phyloP scores from a whole-genome alignment of 2,329 filamentous ascomycete genomes.

The Botryotinia convoluta region DNA sequence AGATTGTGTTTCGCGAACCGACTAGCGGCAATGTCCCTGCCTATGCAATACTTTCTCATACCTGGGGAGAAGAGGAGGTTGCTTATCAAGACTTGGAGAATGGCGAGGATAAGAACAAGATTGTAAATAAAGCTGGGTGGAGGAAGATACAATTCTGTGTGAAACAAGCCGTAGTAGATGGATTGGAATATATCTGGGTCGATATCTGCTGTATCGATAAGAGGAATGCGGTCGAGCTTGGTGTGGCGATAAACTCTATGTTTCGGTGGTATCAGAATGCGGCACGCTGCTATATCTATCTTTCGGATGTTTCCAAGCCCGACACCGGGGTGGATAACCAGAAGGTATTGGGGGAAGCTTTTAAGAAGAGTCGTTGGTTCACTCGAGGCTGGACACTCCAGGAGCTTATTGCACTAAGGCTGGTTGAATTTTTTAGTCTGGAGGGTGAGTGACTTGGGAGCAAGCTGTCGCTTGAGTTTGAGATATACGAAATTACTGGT shows the following conservation, averaged over 20 bases:
- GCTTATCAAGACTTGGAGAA: not conserved
- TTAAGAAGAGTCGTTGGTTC: too few relatives aligned
- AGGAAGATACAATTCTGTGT: not conserved
- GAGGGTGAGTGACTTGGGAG: too few relatives aligned
- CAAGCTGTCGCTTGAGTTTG: too few relatives aligned
- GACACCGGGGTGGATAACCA: too few relatives aligned
- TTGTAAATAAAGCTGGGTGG: not conserved
- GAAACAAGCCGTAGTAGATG: constrained; percentile 1
- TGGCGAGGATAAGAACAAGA: not conserved
- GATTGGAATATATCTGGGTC: not conserved
- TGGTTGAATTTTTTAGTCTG: too few relatives aligned
- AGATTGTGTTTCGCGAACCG: not conserved
- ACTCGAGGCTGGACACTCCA: too few relatives aligned
- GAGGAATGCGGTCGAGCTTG: not conserved
- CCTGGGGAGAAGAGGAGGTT: constrained; percentile 3
- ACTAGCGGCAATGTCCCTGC: not conserved
- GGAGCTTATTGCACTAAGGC: too few relatives aligned
- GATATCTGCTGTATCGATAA: constrained; percentile 14
- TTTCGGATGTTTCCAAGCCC: constrained; percentile 1
- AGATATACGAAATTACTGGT: too few relatives aligned
- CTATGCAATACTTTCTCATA: constrained; percentile 10
- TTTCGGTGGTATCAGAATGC: constrained; percentile 8
- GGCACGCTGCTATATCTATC: not conserved
- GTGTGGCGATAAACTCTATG: constrained; percentile 7
- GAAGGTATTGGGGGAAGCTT: too few relatives aligned